These are phyloP conservation scores for Apophysomyces variabilis DNA, from an alignment of 371 early-diverging fungal species.

Conservation along the genomic window DNA sequence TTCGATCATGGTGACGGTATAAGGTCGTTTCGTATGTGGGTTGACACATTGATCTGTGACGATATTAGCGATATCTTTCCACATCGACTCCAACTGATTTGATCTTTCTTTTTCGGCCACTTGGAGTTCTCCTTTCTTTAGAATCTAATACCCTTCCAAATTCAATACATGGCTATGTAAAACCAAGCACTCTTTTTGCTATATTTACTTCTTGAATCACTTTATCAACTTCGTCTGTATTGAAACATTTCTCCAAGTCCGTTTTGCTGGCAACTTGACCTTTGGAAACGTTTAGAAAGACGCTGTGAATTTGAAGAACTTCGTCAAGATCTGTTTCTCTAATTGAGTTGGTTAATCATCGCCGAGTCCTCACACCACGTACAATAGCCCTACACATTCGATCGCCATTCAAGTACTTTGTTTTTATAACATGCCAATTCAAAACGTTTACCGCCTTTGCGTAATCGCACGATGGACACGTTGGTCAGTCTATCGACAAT, in stretches of 20 bases:
- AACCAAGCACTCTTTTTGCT: background rate
- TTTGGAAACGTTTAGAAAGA: constrained; percentile 96
- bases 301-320: constrained; percentile 91
- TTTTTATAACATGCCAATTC: constrained; percentile 99
- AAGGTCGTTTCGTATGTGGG: constrained; percentile 93
- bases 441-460: constrained; percentile 97
- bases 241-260: constrained; percentile 87
- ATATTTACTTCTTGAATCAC: constrained; percentile 79
- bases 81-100: constrained; percentile 79
- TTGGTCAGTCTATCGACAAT: constrained; percentile 77
- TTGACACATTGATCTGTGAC: constrained; percentile 95
- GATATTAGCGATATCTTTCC: constrained; percentile 91
- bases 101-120: constrained; percentile 95
- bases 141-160: constrained; percentile 57
- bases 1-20: constrained; percentile 96
- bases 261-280: constrained; percentile 92
- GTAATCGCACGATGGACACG: constrained; percentile 93
- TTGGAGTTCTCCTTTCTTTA: constrained; percentile 95
- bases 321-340: constrained; percentile 96
- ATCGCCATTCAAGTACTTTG: constrained; percentile 97
- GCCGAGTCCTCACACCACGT: background rate
- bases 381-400: constrained; percentile 72
- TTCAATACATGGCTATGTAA: no score
- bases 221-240: constrained; percentile 81
- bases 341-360: background rate